Evolutionary conservation across 2,329 filamentous ascomycete species (phyloP), one percentile per base, ranked within the genome.

Genomic region (Blumeria graminis): DNA sequence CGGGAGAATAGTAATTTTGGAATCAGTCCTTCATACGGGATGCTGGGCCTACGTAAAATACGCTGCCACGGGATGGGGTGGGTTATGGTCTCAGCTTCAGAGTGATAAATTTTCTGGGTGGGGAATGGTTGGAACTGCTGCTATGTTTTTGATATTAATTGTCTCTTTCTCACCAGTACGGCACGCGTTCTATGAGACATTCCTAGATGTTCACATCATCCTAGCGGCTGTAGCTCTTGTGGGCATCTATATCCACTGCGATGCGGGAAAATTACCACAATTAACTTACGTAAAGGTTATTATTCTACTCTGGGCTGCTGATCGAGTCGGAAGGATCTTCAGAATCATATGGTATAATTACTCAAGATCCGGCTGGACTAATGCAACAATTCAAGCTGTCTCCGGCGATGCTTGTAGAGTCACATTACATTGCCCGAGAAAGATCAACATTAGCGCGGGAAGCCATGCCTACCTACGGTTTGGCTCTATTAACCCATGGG

Each of bases 101-200:
- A 70, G 72, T 56, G 76, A 80, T 62, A 70, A 72, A 11, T 90
- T 88, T 64, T 80, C 86, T 58, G 68, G 70, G 34, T 82, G 71
- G 39, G 83, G 82, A 46, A 74, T 78, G 63, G 70, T 81, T 32
- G 81, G 75, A 50, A 76, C 72, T 1, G 67, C 77, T 53, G 74
- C 77, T 39, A 76, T 94, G 65, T 63, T 77, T 43, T 66, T 84
- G 48, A 72, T 96, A 50, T 65, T 84, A 56, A 64, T 94, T 55
- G 72, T 82, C 33, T 82, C 87, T 9, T 71, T 84, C 56, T 90
- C 87, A 1, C 83, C 88, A 0, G 66, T 98, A 55, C 82, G 92
- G 59, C 90, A 95, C 68, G 88, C 89, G 41, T 95, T 94, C 67
- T 98, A 98, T 71, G 92, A 98, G 71, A 93, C 87, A 0, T 98